Percentiles rank a stretch among this genome's conserved stretches.
These are phyloP conservation scores for Umbilicus rupestris DNA, from an alignment of 164 flowering plant genomes.

Conservation along the genomic window DNA sequence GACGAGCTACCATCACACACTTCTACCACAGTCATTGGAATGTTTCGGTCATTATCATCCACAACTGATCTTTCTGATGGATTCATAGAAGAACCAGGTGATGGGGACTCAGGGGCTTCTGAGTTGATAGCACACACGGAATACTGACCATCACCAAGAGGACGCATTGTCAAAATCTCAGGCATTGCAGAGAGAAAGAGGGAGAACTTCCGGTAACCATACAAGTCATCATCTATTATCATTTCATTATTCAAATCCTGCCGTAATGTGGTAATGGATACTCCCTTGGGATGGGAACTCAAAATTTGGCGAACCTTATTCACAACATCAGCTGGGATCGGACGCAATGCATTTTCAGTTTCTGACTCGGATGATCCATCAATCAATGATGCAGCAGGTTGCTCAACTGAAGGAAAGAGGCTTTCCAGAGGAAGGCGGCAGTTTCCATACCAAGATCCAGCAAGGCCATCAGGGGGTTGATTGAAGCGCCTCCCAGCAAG, in stretches of 20 bases:
- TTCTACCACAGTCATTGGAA: background rate
- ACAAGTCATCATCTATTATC: conserved; percentile 38
- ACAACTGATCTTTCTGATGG: conserved; percentile 8
- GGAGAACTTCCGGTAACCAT: conserved; percentile 67
- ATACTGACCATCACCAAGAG: conserved; percentile 28
- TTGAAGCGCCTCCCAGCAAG: conserved; percentile 57
- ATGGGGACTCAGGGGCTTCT: conserved; percentile 17
- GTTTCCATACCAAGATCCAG: conserved; percentile 80
- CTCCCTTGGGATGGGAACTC: conserved; percentile 43
- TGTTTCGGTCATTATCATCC: conserved; percentile 13
- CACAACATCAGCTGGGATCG: conserved; percentile 42
- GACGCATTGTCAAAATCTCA: conserved; percentile 30
- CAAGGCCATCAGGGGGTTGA: conserved; percentile 80
- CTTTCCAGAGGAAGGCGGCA: conserved; percentile 12
- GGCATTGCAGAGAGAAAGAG: conserved; percentile 55
- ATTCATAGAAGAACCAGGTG: conserved; percentile 15
- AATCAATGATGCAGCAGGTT: background rate
- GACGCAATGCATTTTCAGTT: conserved; percentile 27
- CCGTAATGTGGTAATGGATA: conserved; percentile 42
- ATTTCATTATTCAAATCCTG: conserved; percentile 33
- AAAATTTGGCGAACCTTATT: conserved; percentile 40
- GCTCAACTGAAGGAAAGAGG: background rate
- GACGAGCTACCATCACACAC: too few species aligned
- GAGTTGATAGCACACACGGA: conserved; percentile 20
- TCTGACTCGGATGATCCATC: conserved; percentile 11